Conservation (phyloP, 257 asterid genomes). For the Solanum dulcamara region DNA sequence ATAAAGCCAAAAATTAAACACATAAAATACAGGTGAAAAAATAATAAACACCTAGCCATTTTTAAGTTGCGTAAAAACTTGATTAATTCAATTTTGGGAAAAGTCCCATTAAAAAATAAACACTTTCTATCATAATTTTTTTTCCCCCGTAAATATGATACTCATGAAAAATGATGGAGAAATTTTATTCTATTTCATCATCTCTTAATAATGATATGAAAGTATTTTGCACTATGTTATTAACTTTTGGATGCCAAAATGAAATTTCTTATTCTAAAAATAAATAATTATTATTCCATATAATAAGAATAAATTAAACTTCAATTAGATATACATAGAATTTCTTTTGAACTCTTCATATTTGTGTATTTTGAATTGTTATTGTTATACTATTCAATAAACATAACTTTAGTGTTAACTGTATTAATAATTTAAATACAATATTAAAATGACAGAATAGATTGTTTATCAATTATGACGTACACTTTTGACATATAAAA, state of each 20-base stretch:
- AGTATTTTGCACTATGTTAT: background rate
- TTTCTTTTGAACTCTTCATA: background rate
- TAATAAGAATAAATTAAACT: background rate
- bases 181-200: too few relatives aligned
- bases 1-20: too few relatives aligned
- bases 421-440: background rate
- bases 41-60: too few relatives aligned
- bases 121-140: too few relatives aligned
- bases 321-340: background rate
- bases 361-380: background rate
- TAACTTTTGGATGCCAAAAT: background rate
- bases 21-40: too few relatives aligned
- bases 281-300: background rate
- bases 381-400: background rate
- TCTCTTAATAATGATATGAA: too few relatives aligned
- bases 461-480: background rate
- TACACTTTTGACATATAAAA: background rate
- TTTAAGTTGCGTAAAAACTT: too few relatives aligned
- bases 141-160: too few relatives aligned
- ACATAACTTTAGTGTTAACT: background rate
- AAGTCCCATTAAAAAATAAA: too few relatives aligned
- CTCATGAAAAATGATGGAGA: too few relatives aligned
- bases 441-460: background rate
- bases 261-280: background rate
- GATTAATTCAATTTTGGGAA: too few relatives aligned